Conservation (phyloP, 441 rosid genomes). For the Mallotus japonicus region DNA sequence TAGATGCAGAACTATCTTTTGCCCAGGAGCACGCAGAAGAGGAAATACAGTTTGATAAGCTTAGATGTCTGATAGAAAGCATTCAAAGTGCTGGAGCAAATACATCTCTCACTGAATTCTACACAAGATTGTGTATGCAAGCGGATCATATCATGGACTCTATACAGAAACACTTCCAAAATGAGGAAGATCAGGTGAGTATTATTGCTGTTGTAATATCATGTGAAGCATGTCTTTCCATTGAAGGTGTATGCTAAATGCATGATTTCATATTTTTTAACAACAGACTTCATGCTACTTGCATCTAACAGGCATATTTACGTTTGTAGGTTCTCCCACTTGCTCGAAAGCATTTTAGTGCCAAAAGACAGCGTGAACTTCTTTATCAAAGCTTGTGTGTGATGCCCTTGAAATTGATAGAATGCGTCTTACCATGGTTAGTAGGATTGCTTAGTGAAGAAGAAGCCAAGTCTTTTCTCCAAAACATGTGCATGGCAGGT, state of each 20-base stretch:
- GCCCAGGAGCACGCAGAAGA: conserved; percentile 74
- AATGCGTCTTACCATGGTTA: conserved; percentile 74
- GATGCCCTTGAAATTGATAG: conserved; percentile 78
- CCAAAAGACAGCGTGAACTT: conserved; percentile 69
- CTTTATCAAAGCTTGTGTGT: conserved; percentile 70
- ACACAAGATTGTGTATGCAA: conserved; percentile 50
- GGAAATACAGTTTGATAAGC: conserved; percentile 57
- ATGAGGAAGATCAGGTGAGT: conserved; percentile 64
- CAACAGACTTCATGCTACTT: background rate
- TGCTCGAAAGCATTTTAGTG: conserved; percentile 68
- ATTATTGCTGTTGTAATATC: conserved; percentile 12
- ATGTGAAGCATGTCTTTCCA: background rate
- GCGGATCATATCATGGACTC: conserved; percentile 66
- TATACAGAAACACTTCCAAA: conserved; percentile 63
- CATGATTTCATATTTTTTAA: background rate
- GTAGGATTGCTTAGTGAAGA: conserved; percentile 55
- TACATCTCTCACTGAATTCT: conserved; percentile 56
- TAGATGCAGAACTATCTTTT: conserved; percentile 65
- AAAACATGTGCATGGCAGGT: conserved; percentile 75
- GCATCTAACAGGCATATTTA: conserved; percentile 19
- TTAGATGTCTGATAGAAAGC: conserved; percentile 56
- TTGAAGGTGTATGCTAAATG: background rate
- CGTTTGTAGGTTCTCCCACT: conserved; percentile 66
- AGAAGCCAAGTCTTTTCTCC: conserved; percentile 58
- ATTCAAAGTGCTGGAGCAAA: conserved; percentile 58